phyloP scores from a whole-genome alignment of 495 filamentous ascomycete genomes.

The Neurospora sp. region DNA sequence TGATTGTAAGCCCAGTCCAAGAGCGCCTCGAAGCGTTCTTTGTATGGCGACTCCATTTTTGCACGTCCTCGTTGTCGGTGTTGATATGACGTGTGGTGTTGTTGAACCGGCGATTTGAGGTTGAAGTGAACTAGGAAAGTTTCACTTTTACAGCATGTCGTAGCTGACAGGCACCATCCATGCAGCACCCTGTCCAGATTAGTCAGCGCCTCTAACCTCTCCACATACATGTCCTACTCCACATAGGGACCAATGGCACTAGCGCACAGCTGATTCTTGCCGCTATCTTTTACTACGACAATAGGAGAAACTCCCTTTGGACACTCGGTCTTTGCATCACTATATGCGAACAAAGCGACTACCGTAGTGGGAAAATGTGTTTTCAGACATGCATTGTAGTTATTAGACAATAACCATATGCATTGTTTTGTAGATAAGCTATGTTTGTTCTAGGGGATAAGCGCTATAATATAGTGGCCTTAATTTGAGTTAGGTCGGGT shows the following conservation, averaged over 20 bases:
- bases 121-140: neutral
- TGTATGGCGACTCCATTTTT: constrained; percentile 15
- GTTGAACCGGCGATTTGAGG: neutral
- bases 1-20: constrained; percentile 25
- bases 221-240: neutral
- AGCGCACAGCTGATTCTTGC: neutral
- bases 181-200: neutral
- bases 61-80: neutral
- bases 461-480: too few species aligned
- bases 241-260: neutral
- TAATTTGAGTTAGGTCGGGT: too few species aligned
- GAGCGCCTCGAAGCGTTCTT: constrained; percentile 12
- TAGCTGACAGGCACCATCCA: neutral
- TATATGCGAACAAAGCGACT: neutral
- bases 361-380: too few species aligned
- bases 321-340: neutral
- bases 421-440: too few species aligned
- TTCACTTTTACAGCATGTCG: neutral
- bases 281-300: neutral
- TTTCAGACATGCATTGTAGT: too few species aligned
- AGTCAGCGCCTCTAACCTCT: neutral
- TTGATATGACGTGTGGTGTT: neutral
- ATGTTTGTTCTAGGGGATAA: too few species aligned
- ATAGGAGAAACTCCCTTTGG: neutral
- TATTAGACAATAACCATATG: too few species aligned